Percentiles rank a stretch among this genome's conserved stretches.
phyloP scores from a whole-genome alignment of 2,329 filamentous ascomycete genomes.

The Talaromyces amestolkiae region DNA sequence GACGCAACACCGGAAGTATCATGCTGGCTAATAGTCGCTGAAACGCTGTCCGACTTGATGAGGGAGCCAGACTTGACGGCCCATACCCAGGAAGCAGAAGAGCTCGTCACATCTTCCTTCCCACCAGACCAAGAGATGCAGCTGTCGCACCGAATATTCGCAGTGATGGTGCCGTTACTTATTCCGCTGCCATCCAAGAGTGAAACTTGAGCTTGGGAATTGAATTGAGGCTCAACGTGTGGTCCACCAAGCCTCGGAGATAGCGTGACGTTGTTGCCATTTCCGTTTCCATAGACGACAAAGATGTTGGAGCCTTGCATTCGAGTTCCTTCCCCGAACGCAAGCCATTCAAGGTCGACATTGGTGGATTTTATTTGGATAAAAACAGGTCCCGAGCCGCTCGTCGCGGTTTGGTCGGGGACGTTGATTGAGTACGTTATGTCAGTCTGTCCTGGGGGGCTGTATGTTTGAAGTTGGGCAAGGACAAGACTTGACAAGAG shows the following conservation, averaged over 20 bases:
- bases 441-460: conserved; percentile 22
- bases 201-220: conserved; percentile 45
- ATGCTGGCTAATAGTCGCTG: conserved; percentile 25
- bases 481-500: neutral
- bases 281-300: conserved; percentile 54
- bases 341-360: conserved; percentile 49
- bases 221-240: conserved; percentile 52
- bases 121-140: conserved; percentile 27
- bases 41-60: conserved; percentile 24
- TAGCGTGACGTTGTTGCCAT: conserved; percentile 61
- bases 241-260: conserved; percentile 54
- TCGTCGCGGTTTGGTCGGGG: conserved; percentile 49
- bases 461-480: conserved; percentile 20
- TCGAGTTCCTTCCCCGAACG: conserved; percentile 54
- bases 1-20: conserved; percentile 25
- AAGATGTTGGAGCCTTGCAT: conserved; percentile 63
- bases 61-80: conserved; percentile 26
- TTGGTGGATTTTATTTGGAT: conserved; percentile 56
- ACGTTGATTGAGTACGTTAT: conserved; percentile 53
- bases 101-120: conserved; percentile 20
- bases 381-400: conserved; percentile 57
- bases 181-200: conserved; percentile 62
- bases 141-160: conserved; percentile 52
- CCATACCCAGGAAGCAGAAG: conserved; percentile 31
- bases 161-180: conserved; percentile 52